A percentile compares a stretch with the other conserved stretches of the same genome.
phyloP scores from a whole-genome alignment of 441 rosid species.

The Bocquillonia castaneifolia region DNA sequence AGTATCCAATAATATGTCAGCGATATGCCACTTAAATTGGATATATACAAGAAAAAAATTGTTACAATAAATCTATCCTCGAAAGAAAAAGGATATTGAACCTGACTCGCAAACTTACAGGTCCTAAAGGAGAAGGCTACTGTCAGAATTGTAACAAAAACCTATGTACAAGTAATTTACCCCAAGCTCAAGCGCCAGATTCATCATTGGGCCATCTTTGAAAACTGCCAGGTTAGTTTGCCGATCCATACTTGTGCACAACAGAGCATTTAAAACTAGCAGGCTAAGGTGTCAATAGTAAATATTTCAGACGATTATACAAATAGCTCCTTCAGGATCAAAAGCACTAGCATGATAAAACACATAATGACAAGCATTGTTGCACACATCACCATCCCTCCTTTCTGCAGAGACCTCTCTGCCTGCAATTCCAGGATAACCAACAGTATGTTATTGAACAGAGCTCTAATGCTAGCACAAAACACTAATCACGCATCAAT shows the following conservation, averaged over 20 bases:
- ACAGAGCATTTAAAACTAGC: not conserved
- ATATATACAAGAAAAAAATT: not conserved
- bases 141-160: not conserved
- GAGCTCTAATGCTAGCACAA: not conserved
- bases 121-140: no score
- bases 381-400: slow-evolving; percentile 86
- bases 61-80: not conserved
- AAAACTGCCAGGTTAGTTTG: not conserved
- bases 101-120: not conserved
- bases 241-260: not conserved
- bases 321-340: slow-evolving; percentile 60
- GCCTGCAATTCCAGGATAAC: slow-evolving; percentile 45
- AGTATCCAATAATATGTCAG: not conserved
- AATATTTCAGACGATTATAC: slow-evolving; percentile 30
- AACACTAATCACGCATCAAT: not conserved
- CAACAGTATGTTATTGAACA: not conserved
- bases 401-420: slow-evolving; percentile 69
- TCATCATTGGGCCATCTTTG: not conserved
- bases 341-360: slow-evolving; percentile 65
- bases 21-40: not conserved
- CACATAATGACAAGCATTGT: slow-evolving; percentile 75
- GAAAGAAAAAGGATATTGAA: no score
- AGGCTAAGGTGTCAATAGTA: not conserved
- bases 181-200: not conserved
- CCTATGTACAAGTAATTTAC: no score